These are phyloP conservation scores for Fraxinus xanthoxyloides DNA, from an alignment of 305 asterid genomes.

Conservation along the genomic window DNA sequence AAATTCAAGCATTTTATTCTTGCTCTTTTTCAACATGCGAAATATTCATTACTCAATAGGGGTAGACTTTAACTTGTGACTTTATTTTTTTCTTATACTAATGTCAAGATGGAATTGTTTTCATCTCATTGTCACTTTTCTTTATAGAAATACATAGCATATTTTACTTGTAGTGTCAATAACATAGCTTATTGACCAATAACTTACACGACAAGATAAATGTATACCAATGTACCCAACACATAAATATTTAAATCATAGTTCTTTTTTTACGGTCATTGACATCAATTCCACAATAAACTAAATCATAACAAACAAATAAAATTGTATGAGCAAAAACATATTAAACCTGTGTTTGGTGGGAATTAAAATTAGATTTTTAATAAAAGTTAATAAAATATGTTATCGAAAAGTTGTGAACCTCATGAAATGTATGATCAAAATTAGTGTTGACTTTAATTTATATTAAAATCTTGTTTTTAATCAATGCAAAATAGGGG, in stretches of 20 bases:
- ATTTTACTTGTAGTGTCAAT: not conserved
- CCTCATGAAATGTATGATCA: too few relatives aligned
- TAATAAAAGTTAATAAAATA: too few relatives aligned
- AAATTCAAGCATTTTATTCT: not conserved
- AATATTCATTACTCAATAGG: too few relatives aligned
- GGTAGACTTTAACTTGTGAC: too few relatives aligned
- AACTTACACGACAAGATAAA: not conserved
- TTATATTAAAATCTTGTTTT: too few relatives aligned
- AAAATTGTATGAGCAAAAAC: not conserved
- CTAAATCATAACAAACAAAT: not conserved
- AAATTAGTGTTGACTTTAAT: too few relatives aligned
- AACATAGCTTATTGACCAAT: not conserved
- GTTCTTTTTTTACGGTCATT: not conserved
- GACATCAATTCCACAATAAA: not conserved
- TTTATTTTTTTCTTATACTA: not conserved
- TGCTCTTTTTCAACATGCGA: not conserved
- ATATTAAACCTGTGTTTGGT: too few relatives aligned
- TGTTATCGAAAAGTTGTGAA: not conserved
- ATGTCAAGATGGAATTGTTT: not conserved
- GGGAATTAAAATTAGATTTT: too few relatives aligned
- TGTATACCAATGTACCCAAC: not conserved
- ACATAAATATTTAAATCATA: not conserved
- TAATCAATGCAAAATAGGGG: too few relatives aligned
- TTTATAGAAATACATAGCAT: not conserved
- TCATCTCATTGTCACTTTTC: not conserved